Conservation (phyloP, 2,329 filamentous ascomycete species). For the Cladophialophora immunda region DNA sequence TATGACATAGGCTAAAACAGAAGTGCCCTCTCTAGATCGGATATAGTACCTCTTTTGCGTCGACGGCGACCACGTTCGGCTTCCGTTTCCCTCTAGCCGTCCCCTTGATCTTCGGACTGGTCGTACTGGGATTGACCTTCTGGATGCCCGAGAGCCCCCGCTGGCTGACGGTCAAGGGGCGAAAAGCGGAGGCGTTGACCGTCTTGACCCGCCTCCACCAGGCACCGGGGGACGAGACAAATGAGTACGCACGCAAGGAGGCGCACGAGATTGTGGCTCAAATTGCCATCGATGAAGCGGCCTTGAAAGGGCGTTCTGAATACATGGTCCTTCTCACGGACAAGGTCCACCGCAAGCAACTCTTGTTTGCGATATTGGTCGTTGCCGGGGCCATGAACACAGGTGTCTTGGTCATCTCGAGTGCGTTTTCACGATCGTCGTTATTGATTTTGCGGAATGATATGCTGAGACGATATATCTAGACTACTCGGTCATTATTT, state of each 20-base stretch:
- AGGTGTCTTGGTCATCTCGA: neutral
- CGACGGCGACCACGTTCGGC: neutral
- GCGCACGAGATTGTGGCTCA: conserved; percentile 36
- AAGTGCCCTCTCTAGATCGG: too few relatives aligned
- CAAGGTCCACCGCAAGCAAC: neutral
- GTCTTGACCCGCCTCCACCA: neutral
- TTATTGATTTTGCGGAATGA: too few relatives aligned
- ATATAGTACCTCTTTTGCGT: neutral
- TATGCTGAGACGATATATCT: too few relatives aligned
- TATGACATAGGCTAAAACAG: too few relatives aligned
- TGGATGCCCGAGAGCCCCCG: conserved; percentile 67
- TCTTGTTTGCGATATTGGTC: neutral
- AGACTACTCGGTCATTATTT: neutral
- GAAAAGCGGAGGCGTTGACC: conserved; percentile 38
- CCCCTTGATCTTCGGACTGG: neutral
- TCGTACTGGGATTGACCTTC: neutral
- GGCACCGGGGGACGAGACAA: conserved; percentile 18
- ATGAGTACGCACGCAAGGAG: conserved; percentile 28
- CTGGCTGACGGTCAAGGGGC: conserved; percentile 59
- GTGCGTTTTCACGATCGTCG: neutral
- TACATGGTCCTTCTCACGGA: neutral
- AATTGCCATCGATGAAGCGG: conserved; percentile 27
- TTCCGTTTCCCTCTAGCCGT: conserved; percentile 4
- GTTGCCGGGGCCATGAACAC: neutral
- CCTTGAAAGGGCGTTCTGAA: neutral